Conservation (phyloP, 805 yeast genomes). For the Hagleromyces aurorensis region DNA sequence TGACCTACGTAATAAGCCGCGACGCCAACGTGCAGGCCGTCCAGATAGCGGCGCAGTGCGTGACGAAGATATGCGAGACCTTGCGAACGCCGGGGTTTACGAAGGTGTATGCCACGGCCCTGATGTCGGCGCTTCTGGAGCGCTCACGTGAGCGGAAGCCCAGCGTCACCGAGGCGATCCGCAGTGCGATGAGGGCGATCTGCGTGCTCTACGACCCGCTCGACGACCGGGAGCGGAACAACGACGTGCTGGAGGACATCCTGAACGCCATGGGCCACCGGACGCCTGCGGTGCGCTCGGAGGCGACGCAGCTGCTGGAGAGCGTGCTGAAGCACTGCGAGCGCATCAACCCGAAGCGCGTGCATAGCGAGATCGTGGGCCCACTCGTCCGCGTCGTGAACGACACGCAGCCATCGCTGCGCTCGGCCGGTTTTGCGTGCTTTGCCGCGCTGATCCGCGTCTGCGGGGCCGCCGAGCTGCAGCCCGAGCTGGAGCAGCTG, state of each 20-base stretch:
- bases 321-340: constrained; percentile 46
- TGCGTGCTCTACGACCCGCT: constrained; percentile 42
- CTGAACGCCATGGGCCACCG: constrained; percentile 59
- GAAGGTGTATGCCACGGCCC: constrained; percentile 38
- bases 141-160: constrained; percentile 85
- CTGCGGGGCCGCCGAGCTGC: constrained; percentile 65
- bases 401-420: constrained; percentile 79
- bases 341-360: constrained; percentile 6
- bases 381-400: constrained; percentile 54
- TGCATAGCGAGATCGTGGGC: constrained; percentile 11
- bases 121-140: constrained; percentile 61
- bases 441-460: constrained; percentile 78
- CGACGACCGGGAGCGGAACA: constrained; percentile 12
- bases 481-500: constrained; percentile 51
- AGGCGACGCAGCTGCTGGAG: constrained; percentile 55
- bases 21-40: constrained; percentile 90
- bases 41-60: constrained; percentile 62
- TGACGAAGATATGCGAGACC: constrained; percentile 57
- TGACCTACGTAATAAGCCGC: constrained; percentile 60
- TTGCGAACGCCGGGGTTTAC: constrained; percentile 45
- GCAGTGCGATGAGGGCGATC: constrained; percentile 55
- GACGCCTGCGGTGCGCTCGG: constrained; percentile 75
- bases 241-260: constrained; percentile 47
- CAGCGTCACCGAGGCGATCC: constrained; percentile 65
- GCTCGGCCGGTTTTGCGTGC: constrained; percentile 68